Base-by-base conservation (phyloP, 495 filamentous ascomycete species). In the Aspergillus leporis region DNA sequence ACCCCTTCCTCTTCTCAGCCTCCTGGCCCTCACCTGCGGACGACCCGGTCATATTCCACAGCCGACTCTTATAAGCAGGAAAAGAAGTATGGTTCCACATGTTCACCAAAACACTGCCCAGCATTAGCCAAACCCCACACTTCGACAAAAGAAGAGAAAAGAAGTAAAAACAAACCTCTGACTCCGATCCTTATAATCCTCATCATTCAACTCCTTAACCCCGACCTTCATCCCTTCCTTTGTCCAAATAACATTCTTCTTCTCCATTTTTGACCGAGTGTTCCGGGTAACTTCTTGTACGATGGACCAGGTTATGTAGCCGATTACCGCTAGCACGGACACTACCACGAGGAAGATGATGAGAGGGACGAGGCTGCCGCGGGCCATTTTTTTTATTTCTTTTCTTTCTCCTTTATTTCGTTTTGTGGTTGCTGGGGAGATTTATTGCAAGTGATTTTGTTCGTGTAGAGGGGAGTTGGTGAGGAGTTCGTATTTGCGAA, bases 191-290 rank as follows among this genome's bases (percentile, higher is more conserved):
- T 88, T 84, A 74, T 95, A 93, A 22, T 83, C 82, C 82, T 96
- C 93, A 59, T 84, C 82, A 51, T 79, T 77, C 25, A 92, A 64
- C 59, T 93, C 83, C 77, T 88, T 89, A 49, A 96, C 86, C 19
- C 85, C 85, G 43, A 97, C 90, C 65, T 85, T 88, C 77, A 93
- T 76, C 14, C 93, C 93, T 60, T 95, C 91, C 71, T 89, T 92
- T 31, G 89, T 87, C 70, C 95, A 86, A 31, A 83, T 75, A 28
- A 96, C 79, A 67, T 96, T 86, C 76, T 89, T 90, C 71, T 85
- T 83, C 77, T 90, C 89, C 86, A 97, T 89, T 67, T 89, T 87
- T 66, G 86, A 76, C 38, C 77, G 81, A 28, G 90, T 89, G 55
- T 83, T 81, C 51, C 83, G 77, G 58, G 85, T 81, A 60, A 96